Evolutionary conservation across 352 stramenopile species (phyloP).

Genomic region (Pythium guiyangense): DNA sequence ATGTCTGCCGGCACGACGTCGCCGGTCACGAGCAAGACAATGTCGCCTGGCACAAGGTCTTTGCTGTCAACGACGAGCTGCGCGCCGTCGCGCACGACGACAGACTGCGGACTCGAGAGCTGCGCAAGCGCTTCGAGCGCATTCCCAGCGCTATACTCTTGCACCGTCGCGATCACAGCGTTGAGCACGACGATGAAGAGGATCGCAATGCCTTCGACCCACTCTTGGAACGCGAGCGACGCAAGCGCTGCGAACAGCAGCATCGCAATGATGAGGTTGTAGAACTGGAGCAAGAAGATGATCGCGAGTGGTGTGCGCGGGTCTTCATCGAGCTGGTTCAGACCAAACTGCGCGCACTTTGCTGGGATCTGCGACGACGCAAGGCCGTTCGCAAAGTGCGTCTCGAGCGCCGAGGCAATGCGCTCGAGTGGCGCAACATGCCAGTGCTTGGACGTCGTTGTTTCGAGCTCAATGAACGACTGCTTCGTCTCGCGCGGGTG

Average conservation of each 20-base stretch:
- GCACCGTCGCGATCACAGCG: constrained; percentile 47
- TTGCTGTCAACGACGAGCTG: constrained; percentile 66
- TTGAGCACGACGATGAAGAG: constrained; percentile 65
- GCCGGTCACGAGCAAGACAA: constrained; percentile 89
- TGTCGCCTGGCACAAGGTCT: constrained; percentile 66
- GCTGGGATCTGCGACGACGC: constrained; percentile 33
- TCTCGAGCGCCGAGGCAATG: constrained; percentile 48
- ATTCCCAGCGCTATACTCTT: constrained; percentile 64
- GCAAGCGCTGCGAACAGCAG: constrained; percentile 54
- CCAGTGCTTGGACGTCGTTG: too few relatives aligned
- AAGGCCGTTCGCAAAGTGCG: constrained; percentile 44
- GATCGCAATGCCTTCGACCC: constrained; percentile 66
- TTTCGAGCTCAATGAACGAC: too few relatives aligned
- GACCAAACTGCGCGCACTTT: constrained; percentile 38
- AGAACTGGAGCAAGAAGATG: constrained; percentile 72
- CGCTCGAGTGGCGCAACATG: constrained; percentile 24
- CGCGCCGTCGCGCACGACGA: constrained; percentile 58
- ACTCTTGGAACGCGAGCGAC: constrained; percentile 54
- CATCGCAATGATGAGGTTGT: constrained; percentile 74
- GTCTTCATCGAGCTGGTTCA: constrained; percentile 64
- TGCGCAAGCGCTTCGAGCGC: constrained; percentile 53
- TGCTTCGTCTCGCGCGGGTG: too few relatives aligned
- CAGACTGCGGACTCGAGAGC: constrained; percentile 58
- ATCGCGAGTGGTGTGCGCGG: constrained; percentile 49
- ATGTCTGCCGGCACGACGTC: constrained; percentile 93